Conservation (phyloP, 108 stramenopile species). For the Cylindrotheca fusiformis region DNA sequence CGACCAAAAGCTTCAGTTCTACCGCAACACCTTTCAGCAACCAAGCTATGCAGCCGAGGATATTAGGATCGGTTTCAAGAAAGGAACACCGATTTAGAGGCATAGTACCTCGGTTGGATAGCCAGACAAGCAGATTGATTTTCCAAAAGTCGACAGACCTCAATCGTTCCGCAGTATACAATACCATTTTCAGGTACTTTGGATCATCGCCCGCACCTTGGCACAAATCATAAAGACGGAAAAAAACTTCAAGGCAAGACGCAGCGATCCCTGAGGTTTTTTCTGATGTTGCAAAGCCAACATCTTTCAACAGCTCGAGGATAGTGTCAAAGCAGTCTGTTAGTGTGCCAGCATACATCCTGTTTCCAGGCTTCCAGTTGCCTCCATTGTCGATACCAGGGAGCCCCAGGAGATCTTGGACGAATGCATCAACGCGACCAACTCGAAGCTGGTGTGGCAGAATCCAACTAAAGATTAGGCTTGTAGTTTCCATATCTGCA, state of each 20-base stretch:
- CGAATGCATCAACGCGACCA: constrained; percentile 31
- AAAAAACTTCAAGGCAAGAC: constrained; percentile 66
- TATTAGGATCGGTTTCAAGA: constrained; percentile 13
- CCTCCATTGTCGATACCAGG: constrained; percentile 24
- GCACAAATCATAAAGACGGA: constrained; percentile 31
- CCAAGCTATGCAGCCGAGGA: constrained; percentile 67
- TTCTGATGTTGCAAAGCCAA: constrained; percentile 32
- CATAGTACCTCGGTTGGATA: background rate
- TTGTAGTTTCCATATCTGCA: constrained; percentile 5
- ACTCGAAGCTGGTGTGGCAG: constrained; percentile 26
- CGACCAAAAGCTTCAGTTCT: constrained; percentile 45
- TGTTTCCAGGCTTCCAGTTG: constrained; percentile 21
- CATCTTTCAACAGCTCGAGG: constrained; percentile 45
- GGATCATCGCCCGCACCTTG: constrained; percentile 3
- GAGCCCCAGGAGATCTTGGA: constrained; percentile 41
- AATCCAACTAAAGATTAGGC: constrained; percentile 24
- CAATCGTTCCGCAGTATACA: constrained; percentile 30
- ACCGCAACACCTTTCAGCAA: constrained; percentile 61
- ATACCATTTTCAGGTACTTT: constrained; percentile 4
- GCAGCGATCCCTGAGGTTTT: constrained; percentile 44
- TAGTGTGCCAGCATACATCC: constrained; percentile 12
- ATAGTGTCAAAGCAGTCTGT: constrained; percentile 60
- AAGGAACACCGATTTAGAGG: background rate
- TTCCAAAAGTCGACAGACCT: constrained; percentile 35
- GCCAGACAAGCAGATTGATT: constrained; percentile 12